phyloP scores from a whole-genome alignment of 257 asterid genomes.

The Solanum sejunctum region DNA sequence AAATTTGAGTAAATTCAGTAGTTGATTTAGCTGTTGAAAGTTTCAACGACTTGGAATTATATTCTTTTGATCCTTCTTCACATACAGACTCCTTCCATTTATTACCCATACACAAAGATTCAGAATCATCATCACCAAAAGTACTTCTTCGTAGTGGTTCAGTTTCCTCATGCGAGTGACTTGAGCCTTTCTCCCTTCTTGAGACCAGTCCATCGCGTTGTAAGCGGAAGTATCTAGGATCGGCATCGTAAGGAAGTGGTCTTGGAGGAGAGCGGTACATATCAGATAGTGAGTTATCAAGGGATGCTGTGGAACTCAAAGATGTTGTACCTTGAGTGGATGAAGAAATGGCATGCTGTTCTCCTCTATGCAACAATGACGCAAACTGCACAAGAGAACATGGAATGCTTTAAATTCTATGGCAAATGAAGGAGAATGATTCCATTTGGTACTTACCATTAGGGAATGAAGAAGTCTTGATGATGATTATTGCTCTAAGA shows the following conservation, averaged over 20 bases:
- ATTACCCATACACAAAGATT: conserved; percentile 31
- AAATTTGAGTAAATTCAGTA: conserved; percentile 51
- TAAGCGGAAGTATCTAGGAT: conserved; percentile 52
- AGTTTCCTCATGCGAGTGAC: conserved; percentile 61
- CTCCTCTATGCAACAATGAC: conserved; percentile 63
- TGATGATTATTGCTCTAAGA: background rate
- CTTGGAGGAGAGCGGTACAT: conserved; percentile 87
- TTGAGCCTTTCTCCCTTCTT: conserved; percentile 76
- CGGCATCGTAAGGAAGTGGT: conserved; percentile 86
- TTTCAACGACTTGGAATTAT: conserved; percentile 35
- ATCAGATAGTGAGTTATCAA: conserved; percentile 67
- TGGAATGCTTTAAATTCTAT: conserved; percentile 4
- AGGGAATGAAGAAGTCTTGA: background rate
- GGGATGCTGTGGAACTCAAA: conserved; percentile 38
- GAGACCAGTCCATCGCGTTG: conserved; percentile 69
- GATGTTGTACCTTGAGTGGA: conserved; percentile 51
- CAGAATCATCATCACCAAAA: conserved; percentile 58
- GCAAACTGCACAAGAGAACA: conserved; percentile 42
- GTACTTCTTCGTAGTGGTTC: conserved; percentile 68
- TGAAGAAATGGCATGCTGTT: conserved; percentile 39
- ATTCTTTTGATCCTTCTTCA: conserved; percentile 50
- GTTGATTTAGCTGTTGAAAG: conserved; percentile 34
- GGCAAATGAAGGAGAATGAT: background rate
- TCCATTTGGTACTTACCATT: background rate
- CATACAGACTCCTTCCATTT: conserved; percentile 49